Percentiles rank a stretch among this genome's conserved stretches.
Evolutionary conservation across 192 early-diverging fungal species (phyloP).

Genomic region (Podila horticola): DNA sequence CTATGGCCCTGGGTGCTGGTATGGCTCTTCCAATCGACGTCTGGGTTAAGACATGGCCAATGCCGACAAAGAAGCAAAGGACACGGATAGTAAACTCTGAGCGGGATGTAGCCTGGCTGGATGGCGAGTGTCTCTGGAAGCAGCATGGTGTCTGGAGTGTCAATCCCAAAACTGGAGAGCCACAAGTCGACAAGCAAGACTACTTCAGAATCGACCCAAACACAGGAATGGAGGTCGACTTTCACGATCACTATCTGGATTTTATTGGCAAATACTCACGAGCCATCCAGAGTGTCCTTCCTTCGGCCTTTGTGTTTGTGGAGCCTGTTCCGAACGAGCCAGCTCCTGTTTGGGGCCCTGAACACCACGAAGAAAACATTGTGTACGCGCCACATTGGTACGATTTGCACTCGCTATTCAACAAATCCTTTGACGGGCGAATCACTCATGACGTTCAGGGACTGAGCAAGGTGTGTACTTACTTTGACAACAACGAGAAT

Average conservation of each 20-base stretch:
- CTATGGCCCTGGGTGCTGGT: slow-evolving; percentile 78
- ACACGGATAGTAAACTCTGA: slow-evolving; percentile 65
- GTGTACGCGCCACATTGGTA: slow-evolving; percentile 92
- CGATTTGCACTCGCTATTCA: slow-evolving; percentile 80
- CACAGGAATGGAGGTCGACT: slow-evolving; percentile 65
- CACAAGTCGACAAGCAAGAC: slow-evolving; percentile 61
- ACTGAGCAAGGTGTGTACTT: slow-evolving; percentile 67
- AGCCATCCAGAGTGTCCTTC: slow-evolving; percentile 68
- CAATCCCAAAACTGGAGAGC: slow-evolving; percentile 57
- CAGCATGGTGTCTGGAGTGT: slow-evolving; percentile 81
- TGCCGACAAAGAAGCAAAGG: slow-evolving; percentile 68
- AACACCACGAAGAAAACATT: slow-evolving; percentile 64
- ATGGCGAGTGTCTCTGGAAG: slow-evolving; percentile 79
- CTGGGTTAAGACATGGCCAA: slow-evolving; percentile 81
- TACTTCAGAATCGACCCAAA: slow-evolving; percentile 76
- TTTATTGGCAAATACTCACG: slow-evolving; percentile 71
- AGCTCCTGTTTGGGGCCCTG: slow-evolving; percentile 58
- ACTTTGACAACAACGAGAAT: not conserved
- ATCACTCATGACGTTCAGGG: slow-evolving; percentile 86
- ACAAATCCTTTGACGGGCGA: slow-evolving; percentile 73
- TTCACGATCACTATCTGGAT: slow-evolving; percentile 75
- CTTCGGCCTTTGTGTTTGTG: slow-evolving; percentile 71
- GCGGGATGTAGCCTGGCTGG: slow-evolving; percentile 68
- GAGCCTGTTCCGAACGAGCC: slow-evolving; percentile 85
- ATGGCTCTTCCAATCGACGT: slow-evolving; percentile 76